Conservation (phyloP, 306 rosid genomes). For the Pachyrhizus erosus region DNA sequence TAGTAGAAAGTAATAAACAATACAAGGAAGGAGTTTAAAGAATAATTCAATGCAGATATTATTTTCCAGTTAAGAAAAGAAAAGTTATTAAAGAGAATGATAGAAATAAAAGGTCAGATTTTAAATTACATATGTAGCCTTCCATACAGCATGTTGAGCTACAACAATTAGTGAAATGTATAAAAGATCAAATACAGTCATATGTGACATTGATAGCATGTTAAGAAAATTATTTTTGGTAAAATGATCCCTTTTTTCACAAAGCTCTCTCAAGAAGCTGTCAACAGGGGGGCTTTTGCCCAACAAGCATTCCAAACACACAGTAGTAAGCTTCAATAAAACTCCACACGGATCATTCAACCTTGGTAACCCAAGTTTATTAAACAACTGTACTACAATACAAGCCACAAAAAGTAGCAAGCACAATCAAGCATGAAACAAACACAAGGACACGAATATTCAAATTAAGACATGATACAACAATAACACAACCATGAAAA, state of each 20-base stretch:
- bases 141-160: conserved; percentile 24
- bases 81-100: not conserved
- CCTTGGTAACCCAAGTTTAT: conserved; percentile 1
- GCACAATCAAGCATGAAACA: not conserved
- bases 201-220: not conserved
- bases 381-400: conserved; percentile 27
- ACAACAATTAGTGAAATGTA: conserved; percentile 14
- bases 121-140: not conserved
- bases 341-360: conserved; percentile 2
- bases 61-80: not conserved
- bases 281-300: not conserved
- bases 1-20: conserved; percentile 12
- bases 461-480: conserved; percentile 15
- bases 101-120: conserved; percentile 14
- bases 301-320: not conserved
- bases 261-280: not conserved
- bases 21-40: not conserved
- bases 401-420: conserved; percentile 2
- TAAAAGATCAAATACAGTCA: conserved; percentile 23
- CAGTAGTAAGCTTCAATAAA: conserved; percentile 11
- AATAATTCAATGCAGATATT: not conserved
- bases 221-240: not conserved
- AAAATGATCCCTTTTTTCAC: not conserved
- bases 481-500: not conserved
- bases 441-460: conserved; percentile 1